Percentiles rank a stretch among this genome's conserved stretches.
phyloP scores from a whole-genome alignment of 768 basidiomycete genomes.

The Phallus indusiatus region DNA sequence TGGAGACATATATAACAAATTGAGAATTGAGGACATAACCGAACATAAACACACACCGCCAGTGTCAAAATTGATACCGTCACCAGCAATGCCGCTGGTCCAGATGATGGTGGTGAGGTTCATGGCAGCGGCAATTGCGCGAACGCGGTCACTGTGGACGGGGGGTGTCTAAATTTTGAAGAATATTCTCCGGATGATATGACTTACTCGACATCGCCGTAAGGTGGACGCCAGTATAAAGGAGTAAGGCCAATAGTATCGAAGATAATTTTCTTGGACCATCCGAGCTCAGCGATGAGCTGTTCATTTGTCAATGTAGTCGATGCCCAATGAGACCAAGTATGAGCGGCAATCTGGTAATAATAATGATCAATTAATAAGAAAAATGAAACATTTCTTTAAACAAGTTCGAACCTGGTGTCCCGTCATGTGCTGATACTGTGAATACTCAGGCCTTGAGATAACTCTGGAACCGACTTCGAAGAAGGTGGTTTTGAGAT shows the following conservation, averaged over 20 bases:
- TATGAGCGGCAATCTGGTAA: slow-evolving; percentile 47
- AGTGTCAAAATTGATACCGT: slow-evolving; percentile 60
- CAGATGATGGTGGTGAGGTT: slow-evolving; percentile 77
- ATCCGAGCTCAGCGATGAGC: slow-evolving; percentile 82
- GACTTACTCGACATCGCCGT: slow-evolving; percentile 63
- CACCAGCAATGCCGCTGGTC: slow-evolving; percentile 47
- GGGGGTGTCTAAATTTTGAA: background rate
- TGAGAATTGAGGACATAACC: slow-evolving; percentile 5
- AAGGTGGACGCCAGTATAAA: slow-evolving; percentile 74
- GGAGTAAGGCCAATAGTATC: slow-evolving; percentile 74
- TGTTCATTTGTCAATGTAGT: slow-evolving; percentile 71
- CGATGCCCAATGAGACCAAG: slow-evolving; percentile 64
- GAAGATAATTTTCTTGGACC: slow-evolving; percentile 78
- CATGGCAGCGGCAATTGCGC: slow-evolving; percentile 77
- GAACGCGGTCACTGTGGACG: slow-evolving; percentile 64
- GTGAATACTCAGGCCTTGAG: slow-evolving; percentile 58
- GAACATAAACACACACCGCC: slow-evolving; percentile 46
- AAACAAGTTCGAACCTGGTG: slow-evolving; percentile 41
- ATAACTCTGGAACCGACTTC: slow-evolving; percentile 75
- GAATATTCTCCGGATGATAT: slow-evolving; percentile 2
- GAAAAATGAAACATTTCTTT: background rate
- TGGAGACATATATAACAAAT: slow-evolving; percentile 17
- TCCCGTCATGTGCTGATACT: slow-evolving; percentile 63
- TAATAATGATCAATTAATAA: no score
- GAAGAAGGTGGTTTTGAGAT: slow-evolving; percentile 80